Base-by-base conservation (phyloP, 176 grass and related monocot genomes). In the Thalia dealbata region DNA sequence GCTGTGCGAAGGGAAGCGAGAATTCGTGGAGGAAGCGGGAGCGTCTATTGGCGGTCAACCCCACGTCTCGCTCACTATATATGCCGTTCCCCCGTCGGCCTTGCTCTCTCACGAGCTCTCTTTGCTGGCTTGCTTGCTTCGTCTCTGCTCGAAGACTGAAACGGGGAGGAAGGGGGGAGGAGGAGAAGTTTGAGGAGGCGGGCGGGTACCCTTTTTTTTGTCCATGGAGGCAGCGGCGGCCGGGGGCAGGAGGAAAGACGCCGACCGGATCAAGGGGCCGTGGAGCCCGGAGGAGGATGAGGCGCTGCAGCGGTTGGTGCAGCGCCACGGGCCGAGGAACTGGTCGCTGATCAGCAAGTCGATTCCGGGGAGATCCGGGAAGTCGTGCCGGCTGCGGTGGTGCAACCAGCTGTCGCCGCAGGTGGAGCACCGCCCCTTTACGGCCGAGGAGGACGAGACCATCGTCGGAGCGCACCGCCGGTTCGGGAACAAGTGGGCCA, bases 241-340 rank as follows among this genome's bases (percentile, higher is more conserved):
- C n/a, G 64, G 10, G 65, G 22, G 3, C 11, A 68, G 38, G 38
- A 43, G 10, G 32, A 68, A 68, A 8, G 65, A 45, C 44, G 38
- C 43, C 18, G 93, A 97, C 76, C 80, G 89, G 75, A 97, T 97
- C 79, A 97, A 92, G 89, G 93, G 93, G 0, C 93, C 93, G 0
- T 97, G 93, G 93, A 97, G 93, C 58, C 93, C 93, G 11, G 89
- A 97, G 85, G 93, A 97, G 80, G 93, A 97, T 69, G 89, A 92
- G n/a, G 89, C 89, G 3, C 78, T 97, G 69, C 93, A 90, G 72
- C 76, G 81, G 0, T 84, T 97, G 0, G 89, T 97, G 10, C 82
- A 62, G 0, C 78, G 84, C 2, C 93, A 97, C 64, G 93, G 87
- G 6, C 75, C 93, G 3, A 82, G 87, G 73, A 97, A 91, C 84